Evolutionary conservation across 1,284 basidiomycete species (phyloP).

Genomic region (Malassezia brasiliensis): DNA sequence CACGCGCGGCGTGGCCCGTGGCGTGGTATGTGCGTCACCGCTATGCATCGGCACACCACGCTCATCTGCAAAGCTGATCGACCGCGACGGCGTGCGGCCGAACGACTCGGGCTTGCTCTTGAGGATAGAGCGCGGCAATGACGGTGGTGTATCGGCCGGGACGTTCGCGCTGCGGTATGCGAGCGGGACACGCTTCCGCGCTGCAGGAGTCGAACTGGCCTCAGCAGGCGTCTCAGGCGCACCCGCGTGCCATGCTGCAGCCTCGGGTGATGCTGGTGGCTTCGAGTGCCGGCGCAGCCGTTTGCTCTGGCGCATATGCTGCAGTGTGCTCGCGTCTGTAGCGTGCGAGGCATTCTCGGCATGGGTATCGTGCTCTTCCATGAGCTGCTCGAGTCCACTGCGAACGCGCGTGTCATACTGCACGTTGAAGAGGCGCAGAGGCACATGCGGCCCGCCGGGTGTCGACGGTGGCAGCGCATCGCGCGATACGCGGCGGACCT

Average conservation of each 20-base stretch:
- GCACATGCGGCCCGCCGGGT: conserved; percentile 24
- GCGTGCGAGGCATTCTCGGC: conserved; percentile 11
- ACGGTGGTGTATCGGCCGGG: not conserved
- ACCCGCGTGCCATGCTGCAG: not conserved
- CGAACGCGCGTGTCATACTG: conserved; percentile 27
- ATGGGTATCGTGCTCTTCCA: conserved; percentile 18
- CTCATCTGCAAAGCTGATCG: conserved; percentile 27
- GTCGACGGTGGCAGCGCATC: conserved; percentile 9
- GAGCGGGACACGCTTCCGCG: not conserved
- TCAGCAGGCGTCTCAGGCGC: not conserved
- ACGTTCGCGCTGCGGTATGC: conserved; percentile 1
- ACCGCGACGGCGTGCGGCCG: conserved; percentile 11
- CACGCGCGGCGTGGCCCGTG: not conserved
- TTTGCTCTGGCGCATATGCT: conserved; percentile 26
- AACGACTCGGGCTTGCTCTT: conserved; percentile 3
- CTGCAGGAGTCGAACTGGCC: no score
- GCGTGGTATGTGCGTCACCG: not conserved
- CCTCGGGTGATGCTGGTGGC: not conserved
- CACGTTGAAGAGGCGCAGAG: conserved; percentile 33
- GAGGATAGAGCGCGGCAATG: conserved; percentile 19
- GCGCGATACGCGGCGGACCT: conserved; percentile 19
- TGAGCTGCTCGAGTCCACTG: conserved; percentile 30
- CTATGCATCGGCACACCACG: not conserved
- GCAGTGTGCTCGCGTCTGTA: conserved; percentile 3
- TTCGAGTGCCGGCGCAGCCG: conserved; percentile 25